These are phyloP conservation scores for Borovskyia barvae DNA, from an alignment of 208 protist species.

Conservation along the genomic window DNA sequence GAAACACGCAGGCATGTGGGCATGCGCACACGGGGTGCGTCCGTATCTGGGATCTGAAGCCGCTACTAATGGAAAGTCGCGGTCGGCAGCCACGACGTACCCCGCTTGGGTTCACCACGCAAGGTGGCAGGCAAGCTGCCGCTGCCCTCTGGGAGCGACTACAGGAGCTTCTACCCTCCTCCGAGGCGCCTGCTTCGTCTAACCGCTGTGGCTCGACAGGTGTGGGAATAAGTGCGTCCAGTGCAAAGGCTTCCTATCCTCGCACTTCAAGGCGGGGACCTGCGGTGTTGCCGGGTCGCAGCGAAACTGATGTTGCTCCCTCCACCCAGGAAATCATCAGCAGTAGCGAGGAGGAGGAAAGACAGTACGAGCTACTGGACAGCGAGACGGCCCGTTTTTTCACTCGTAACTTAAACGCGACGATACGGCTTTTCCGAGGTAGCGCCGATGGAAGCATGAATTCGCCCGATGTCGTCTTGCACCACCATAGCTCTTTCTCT, in stretches of 20 bases:
- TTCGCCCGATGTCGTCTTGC: constrained; percentile 39
- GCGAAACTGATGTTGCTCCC: no score
- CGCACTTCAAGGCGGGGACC: neutral
- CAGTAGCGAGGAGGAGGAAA: constrained; percentile 15
- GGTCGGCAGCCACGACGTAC: constrained; percentile 19
- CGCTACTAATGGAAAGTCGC: constrained; percentile 54
- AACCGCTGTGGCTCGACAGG: neutral
- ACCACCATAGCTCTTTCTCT: constrained; percentile 53
- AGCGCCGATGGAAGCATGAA: constrained; percentile 52
- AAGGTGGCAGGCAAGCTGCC: constrained; percentile 25
- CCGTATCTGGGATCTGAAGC: constrained; percentile 65
- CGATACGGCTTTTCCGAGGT: constrained; percentile 58
- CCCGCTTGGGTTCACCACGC: constrained; percentile 11
- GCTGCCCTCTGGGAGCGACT: constrained; percentile 40
- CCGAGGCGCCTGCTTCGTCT: constrained; percentile 7
- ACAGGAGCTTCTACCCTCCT: constrained; percentile 32
- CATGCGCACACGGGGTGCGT: constrained; percentile 43
- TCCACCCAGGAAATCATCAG: no score
- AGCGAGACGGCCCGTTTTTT: constrained; percentile 44
- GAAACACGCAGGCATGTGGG: constrained; percentile 7
- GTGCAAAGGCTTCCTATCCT: neutral
- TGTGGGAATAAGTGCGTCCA: neutral
- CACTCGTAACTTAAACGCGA: constrained; percentile 50
- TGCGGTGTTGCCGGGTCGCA: neutral
- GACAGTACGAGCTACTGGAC: constrained; percentile 34